Conservation (phyloP, 495 filamentous ascomycete genomes). For the Lepraria neglecta region DNA sequence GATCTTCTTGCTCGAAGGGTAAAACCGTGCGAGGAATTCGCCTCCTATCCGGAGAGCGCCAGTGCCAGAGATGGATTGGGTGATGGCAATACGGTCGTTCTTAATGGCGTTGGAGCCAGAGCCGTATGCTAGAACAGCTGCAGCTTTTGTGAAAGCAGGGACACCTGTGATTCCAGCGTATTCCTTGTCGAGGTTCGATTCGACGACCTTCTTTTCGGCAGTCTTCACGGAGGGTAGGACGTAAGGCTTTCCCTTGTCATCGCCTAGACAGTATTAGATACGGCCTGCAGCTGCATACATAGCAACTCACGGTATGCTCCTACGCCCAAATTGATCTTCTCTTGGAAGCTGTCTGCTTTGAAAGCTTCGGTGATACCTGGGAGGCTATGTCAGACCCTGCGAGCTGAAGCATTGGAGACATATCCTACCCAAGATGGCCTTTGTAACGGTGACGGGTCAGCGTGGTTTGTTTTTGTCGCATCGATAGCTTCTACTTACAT, state of each 20-base stretch:
- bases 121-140: conserved; percentile 85
- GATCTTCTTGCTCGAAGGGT: conserved; percentile 82
- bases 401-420: conserved; percentile 12
- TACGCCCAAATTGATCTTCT: conserved; percentile 96
- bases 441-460: neutral
- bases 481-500: conserved; percentile 30
- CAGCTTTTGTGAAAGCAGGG: conserved; percentile 85
- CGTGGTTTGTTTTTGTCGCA: neutral
- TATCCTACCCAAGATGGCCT: conserved; percentile 28
- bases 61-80: conserved; percentile 96
- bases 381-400: conserved; percentile 56
- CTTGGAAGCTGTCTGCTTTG: conserved; percentile 84
- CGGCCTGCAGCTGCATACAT: too few species aligned
- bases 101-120: conserved; percentile 65
- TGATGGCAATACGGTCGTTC: conserved; percentile 78
- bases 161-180: conserved; percentile 97
- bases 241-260: conserved; percentile 94
- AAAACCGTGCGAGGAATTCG: conserved; percentile 86
- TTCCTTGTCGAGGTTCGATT: conserved; percentile 80
- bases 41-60: conserved; percentile 91
- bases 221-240: conserved; percentile 87
- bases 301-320: conserved; percentile 45
- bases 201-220: conserved; percentile 81
- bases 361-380: conserved; percentile 98
- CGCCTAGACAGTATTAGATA: conserved; percentile 44